Evolutionary conservation across 768 basidiomycete species (phyloP).

Genomic region (Erythrobasidium yunnanense): DNA sequence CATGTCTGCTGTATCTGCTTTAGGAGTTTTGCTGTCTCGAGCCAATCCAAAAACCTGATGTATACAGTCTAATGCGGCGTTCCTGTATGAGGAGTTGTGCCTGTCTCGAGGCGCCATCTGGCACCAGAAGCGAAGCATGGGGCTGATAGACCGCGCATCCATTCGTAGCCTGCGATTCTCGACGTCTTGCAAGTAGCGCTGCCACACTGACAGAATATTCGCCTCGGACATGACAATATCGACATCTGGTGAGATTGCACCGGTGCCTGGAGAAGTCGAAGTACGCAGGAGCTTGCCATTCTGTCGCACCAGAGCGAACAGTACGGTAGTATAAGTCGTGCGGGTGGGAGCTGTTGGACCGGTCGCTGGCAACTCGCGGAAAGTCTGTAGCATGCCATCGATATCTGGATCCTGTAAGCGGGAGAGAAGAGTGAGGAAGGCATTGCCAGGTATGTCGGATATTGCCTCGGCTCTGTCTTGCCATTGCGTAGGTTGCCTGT

Average conservation of each 20-base stretch:
- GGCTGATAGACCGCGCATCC: not conserved
- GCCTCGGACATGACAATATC: too few species aligned
- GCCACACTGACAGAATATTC: not conserved
- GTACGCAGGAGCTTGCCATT: not conserved
- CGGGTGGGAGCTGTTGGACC: not conserved
- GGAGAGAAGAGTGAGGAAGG: not conserved
- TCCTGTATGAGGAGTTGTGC: not conserved
- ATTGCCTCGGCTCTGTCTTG: not conserved
- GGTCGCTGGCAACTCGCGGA: not conserved
- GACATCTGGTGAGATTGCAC: too few species aligned
- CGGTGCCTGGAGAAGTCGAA: too few species aligned
- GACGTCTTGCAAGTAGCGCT: not conserved
- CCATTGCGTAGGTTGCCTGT: too few species aligned
- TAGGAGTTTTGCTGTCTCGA: too few species aligned
- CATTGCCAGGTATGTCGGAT: not conserved
- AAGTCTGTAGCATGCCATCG: not conserved
- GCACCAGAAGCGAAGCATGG: not conserved
- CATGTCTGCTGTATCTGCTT: too few species aligned
- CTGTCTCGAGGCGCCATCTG: not conserved
- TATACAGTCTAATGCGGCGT: too few species aligned
- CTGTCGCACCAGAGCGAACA: not conserved
- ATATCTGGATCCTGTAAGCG: not conserved
- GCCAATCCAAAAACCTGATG: too few species aligned
- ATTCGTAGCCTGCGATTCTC: not conserved
- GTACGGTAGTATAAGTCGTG: not conserved